phyloP scores from a whole-genome alignment of 495 filamentous ascomycete species.

The Daldinia bambusicola region DNA sequence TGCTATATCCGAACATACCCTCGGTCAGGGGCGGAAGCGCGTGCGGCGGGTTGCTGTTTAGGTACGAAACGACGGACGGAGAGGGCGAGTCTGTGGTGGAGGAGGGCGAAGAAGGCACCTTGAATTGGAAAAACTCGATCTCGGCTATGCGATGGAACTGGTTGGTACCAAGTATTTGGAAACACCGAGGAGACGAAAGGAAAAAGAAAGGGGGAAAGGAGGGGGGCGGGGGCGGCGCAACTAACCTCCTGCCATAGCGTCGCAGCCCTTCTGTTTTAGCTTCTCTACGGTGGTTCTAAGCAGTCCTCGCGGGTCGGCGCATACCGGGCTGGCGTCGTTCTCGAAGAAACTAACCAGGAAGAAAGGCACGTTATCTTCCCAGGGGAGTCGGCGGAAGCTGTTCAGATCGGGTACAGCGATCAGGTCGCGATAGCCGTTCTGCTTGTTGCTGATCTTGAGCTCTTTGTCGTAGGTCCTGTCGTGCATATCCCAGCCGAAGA shows the following conservation, averaged over 20 bases:
- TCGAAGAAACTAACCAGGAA: slow-evolving; percentile 91
- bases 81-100: slow-evolving; percentile 64
- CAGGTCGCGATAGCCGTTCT: slow-evolving; percentile 92
- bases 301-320: slow-evolving; percentile 84
- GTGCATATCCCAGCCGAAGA: slow-evolving; percentile 99
- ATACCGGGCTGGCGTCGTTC: slow-evolving; percentile 76
- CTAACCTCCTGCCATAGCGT: slow-evolving; percentile 94
- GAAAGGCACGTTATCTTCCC: slow-evolving; percentile 93
- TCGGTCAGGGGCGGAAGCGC: slow-evolving; percentile 83
- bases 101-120: slow-evolving; percentile 65
- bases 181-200: not conserved
- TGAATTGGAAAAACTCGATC: slow-evolving; percentile 97
- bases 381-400: slow-evolving; percentile 90
- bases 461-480: slow-evolving; percentile 88
- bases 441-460: slow-evolving; percentile 87
- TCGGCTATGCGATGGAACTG: slow-evolving; percentile 68
- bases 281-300: slow-evolving; percentile 75
- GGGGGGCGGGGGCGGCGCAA: slow-evolving; percentile 3
- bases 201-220: too few species aligned
- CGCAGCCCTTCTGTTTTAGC: slow-evolving; percentile 69
- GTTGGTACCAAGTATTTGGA: slow-evolving; percentile 4
- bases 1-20: slow-evolving; percentile 97
- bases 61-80: slow-evolving; percentile 72
- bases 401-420: slow-evolving; percentile 83
- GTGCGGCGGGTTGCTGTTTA: slow-evolving; percentile 76